A percentile compares a stretch with the other conserved stretches of the same genome.
phyloP scores from a whole-genome alignment of 2,329 filamentous ascomycete genomes.

The Exophiala spinifera region DNA sequence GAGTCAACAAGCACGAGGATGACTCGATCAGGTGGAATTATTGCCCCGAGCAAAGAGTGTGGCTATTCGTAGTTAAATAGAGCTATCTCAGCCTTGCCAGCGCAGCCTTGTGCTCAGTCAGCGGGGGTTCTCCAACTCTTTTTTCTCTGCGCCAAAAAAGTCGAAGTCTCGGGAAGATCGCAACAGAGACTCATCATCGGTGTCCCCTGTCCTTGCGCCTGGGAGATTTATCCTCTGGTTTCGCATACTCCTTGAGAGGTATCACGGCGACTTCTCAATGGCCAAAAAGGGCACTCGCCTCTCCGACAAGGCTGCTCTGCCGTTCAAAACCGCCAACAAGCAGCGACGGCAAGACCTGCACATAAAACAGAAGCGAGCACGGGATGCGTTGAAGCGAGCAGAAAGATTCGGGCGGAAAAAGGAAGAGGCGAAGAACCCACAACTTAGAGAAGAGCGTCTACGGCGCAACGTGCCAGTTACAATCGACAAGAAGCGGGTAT shows the following conservation, averaged over 20 bases:
- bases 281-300: constrained; percentile 35
- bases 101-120: neutral
- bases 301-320: constrained; percentile 40
- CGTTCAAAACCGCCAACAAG: constrained; percentile 67
- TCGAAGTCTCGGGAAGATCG: too few species aligned
- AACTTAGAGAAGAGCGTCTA: constrained; percentile 68
- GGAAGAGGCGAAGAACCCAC: constrained; percentile 80
- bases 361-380: constrained; percentile 73
- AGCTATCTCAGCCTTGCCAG: neutral
- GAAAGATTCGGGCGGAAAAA: constrained; percentile 74
- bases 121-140: constrained; percentile 5
- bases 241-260: neutral
- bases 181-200: too few species aligned
- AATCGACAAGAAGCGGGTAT: constrained; percentile 82
- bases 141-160: neutral
- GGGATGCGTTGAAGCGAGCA: constrained; percentile 71
- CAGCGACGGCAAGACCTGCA: constrained; percentile 73
- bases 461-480: constrained; percentile 76
- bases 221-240: too few species aligned
- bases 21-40: too few species aligned
- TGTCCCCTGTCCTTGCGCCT: too few species aligned
- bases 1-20: neutral
- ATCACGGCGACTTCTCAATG: constrained; percentile 39
- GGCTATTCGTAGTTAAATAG: too few species aligned
- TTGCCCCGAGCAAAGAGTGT: too few species aligned